Conservation (phyloP, 176 grass and related monocot genomes). For the Leersia perrieri region DNA sequence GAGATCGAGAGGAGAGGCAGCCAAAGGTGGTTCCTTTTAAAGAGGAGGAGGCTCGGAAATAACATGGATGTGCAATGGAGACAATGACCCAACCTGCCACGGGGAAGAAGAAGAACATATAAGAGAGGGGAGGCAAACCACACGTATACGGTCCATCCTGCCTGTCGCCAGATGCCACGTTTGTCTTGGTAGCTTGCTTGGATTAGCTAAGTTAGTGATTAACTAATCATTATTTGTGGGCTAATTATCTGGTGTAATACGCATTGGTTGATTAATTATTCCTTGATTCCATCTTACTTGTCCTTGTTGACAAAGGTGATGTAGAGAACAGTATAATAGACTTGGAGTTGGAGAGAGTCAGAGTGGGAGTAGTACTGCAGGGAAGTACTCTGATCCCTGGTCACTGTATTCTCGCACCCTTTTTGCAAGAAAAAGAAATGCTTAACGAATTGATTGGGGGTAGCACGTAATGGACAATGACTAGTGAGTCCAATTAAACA, state of each 20-base stretch:
- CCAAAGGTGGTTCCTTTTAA: constrained; percentile 13
- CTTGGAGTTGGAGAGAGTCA: neutral
- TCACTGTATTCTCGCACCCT: neutral
- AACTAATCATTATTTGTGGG: neutral
- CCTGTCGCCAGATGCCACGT: constrained; percentile 1
- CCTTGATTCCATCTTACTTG: neutral
- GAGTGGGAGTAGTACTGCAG: neutral
- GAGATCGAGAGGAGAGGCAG: neutral
- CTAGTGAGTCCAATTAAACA: neutral
- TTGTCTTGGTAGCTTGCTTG: neutral
- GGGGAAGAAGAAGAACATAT: neutral
- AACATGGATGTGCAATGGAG: constrained; percentile 1
- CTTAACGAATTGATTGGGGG: neutral
- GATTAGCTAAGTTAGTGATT: neutral
- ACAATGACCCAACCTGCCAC: constrained; percentile 13
- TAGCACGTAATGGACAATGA: neutral
- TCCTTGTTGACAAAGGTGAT: neutral
- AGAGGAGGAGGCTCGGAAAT: neutral
- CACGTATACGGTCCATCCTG: neutral
- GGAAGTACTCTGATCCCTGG: neutral
- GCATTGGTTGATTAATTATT: too few relatives aligned
- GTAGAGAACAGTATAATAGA: neutral
- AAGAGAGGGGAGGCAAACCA: neutral
- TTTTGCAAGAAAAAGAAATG: neutral
- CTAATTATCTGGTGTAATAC: neutral